These are phyloP conservation scores for Thalia dealbata DNA, from an alignment of 176 grass and related monocot species.

Conservation along the genomic window DNA sequence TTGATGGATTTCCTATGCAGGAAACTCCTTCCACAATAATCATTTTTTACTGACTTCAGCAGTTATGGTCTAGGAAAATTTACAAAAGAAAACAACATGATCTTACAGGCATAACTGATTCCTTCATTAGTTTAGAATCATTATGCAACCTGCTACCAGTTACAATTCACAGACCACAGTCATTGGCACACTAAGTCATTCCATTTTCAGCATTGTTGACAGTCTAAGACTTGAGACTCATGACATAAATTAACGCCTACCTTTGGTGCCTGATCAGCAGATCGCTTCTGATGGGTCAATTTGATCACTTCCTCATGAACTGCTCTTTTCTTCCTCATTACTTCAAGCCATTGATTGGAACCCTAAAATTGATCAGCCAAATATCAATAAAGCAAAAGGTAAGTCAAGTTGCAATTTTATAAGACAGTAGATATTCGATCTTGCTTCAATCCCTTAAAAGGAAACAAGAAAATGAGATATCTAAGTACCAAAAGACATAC, in stretches of 20 bases:
- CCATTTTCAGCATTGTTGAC: too few species aligned
- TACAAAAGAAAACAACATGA: background rate
- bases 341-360: constrained; percentile 67
- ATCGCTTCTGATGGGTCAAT: constrained; percentile 58
- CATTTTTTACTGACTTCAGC: too few species aligned
- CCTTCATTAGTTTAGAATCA: background rate
- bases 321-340: constrained; percentile 90
- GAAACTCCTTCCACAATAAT: background rate
- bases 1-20: background rate
- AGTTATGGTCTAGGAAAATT: too few species aligned
- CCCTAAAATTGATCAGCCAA: constrained; percentile 36
- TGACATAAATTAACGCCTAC: constrained; percentile 31
- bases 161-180: background rate
- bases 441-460: background rate
- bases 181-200: background rate
- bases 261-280: constrained; percentile 29
- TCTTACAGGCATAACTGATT: background rate
- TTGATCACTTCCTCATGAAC: constrained; percentile 86
- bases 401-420: background rate
- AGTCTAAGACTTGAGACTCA: too few species aligned
- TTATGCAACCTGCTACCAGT: background rate
- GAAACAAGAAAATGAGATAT: background rate
- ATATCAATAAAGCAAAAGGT: background rate
- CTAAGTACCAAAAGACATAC: background rate
- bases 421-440: background rate